Evolutionary conservation across 176 grass and related monocot genomes (phyloP).

Genomic region (Phragmites australis): DNA sequence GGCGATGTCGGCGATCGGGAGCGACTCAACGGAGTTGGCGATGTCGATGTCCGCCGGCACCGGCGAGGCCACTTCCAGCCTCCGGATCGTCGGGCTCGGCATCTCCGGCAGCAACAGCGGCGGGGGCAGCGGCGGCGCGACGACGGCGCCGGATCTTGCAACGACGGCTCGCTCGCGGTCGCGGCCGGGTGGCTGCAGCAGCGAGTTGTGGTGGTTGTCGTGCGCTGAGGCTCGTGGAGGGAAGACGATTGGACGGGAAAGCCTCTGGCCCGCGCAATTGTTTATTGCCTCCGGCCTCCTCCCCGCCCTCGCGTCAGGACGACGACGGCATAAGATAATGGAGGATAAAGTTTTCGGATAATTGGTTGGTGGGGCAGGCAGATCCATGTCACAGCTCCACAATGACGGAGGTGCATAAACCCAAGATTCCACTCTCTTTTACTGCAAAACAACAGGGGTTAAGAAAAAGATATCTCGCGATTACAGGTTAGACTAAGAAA

Average conservation of each 20-base stretch:
- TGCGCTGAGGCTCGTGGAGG: slow-evolving; percentile 13
- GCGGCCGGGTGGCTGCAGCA: not conserved
- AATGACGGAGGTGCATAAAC: slow-evolving; percentile 25
- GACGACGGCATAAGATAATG: slow-evolving; percentile 39
- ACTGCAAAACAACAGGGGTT: not conserved
- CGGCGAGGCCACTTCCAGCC: slow-evolving; percentile 72
- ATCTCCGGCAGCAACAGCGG: slow-evolving; percentile 29
- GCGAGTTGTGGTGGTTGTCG: slow-evolving; percentile 19
- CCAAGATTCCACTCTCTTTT: not conserved
- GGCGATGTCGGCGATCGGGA: slow-evolving; percentile 72
- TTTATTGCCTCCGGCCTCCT: slow-evolving; percentile 26
- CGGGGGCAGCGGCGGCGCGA: slow-evolving; percentile 16
- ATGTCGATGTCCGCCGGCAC: slow-evolving; percentile 96
- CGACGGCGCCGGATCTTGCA: slow-evolving; percentile 49
- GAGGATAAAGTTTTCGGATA: slow-evolving; percentile 36
- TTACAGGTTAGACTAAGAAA: not conserved
- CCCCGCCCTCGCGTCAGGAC: slow-evolving; percentile 22
- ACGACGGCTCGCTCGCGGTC: not conserved
- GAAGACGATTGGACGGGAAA: not conserved
- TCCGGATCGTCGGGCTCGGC: slow-evolving; percentile 64
- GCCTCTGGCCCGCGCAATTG: slow-evolving; percentile 31
- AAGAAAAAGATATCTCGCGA: not conserved
- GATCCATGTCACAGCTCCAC: slow-evolving; percentile 44
- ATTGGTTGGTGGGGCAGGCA: slow-evolving; percentile 50
- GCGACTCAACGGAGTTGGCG: slow-evolving; percentile 86